Evolutionary conservation across 2,329 filamentous ascomycete genomes (phyloP), one percentile per base, ranked within the genome.

Genomic region (Cryphonectria japonica): DNA sequence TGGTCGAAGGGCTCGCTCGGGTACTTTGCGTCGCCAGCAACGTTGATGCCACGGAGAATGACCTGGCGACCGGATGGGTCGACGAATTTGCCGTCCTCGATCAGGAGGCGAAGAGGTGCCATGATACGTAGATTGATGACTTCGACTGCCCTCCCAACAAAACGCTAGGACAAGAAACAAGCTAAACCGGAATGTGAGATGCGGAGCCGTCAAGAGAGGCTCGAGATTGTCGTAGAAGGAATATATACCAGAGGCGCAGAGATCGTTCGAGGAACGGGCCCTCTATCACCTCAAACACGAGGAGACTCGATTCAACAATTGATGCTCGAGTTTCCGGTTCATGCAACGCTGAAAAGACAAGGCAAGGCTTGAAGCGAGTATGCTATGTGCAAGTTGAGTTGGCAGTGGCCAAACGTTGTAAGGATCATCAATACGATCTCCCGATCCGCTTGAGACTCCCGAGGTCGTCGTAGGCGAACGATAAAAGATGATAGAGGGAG

Each of bases 11-110:
- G 86, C 46, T 73, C 71, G 78, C 91, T 93, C 41, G 96, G 96
- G 71, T 93, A 91, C 83, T 99, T 99, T 77, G 93, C 90, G 78
- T 98, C 95, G 74, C 89, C 94, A 52, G 95, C 94, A 73, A 97
- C 88, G 78, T 99, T 99, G 84, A 99, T 97, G 74, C 96, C 96
- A 74, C 96, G 91, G 61, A 99, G 86, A 2, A 93, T 92, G 70
- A 99, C 89, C 82, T 98, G 93, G 73, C 96, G 91, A 75, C 94
- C 92, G 74, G 94, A 83, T 19, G 85, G 80, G 80, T 99, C 97
- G 73, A 93, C 89, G 82, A 99, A 98, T 75, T 89, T 90, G 73
- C 90, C 90, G 75, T 96, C 92, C 77, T 98, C 93, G 76, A 99
- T 95, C 34, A 88, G 90, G 66, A 99, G 85, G 68, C 92, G 91